Percentiles rank a stretch among this genome's conserved stretches.
phyloP scores from a whole-genome alignment of 306 rosid genomes.

The Coriaria nepalensis region DNA sequence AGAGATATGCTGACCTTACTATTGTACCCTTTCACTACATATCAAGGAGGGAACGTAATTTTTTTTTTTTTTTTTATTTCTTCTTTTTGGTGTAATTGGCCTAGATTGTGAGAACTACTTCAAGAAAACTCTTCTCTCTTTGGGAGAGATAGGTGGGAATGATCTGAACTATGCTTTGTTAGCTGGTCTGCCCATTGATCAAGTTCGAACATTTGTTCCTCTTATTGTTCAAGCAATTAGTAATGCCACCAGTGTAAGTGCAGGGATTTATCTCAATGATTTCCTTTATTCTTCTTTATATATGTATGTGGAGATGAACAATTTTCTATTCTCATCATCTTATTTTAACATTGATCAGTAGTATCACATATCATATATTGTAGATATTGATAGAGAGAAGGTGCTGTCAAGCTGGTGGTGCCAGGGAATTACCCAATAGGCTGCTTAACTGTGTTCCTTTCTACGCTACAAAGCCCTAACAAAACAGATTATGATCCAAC shows the following conservation, averaged over 20 bases:
- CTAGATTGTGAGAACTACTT: too few relatives aligned
- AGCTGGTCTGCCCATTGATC: neutral
- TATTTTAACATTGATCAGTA: too few relatives aligned
- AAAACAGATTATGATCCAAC: constrained; percentile 19
- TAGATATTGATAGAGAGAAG: constrained; percentile 37
- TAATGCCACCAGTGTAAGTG: constrained; percentile 23
- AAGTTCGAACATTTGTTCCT: constrained; percentile 25
- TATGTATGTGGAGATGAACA: too few relatives aligned
- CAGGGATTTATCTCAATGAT: neutral
- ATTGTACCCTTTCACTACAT: too few relatives aligned
- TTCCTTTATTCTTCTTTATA: too few relatives aligned
- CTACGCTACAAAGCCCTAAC: constrained; percentile 10
- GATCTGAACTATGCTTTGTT: constrained; percentile 29
- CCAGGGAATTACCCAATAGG: constrained; percentile 42
- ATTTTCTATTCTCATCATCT: neutral
- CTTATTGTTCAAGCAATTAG: constrained; percentile 24
- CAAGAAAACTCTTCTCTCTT: constrained; percentile 12
- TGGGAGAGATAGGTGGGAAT: constrained; percentile 60
- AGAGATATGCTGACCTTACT: too few relatives aligned
- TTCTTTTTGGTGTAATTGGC: too few relatives aligned
- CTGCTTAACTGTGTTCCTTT: constrained; percentile 19
- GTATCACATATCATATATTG: too few relatives aligned
- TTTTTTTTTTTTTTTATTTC: too few relatives aligned
- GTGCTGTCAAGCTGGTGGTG: constrained; percentile 30
- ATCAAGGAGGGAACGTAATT: too few relatives aligned